Conservation (phyloP, 139 green algal species). For the Haematococcus sp. region DNA sequence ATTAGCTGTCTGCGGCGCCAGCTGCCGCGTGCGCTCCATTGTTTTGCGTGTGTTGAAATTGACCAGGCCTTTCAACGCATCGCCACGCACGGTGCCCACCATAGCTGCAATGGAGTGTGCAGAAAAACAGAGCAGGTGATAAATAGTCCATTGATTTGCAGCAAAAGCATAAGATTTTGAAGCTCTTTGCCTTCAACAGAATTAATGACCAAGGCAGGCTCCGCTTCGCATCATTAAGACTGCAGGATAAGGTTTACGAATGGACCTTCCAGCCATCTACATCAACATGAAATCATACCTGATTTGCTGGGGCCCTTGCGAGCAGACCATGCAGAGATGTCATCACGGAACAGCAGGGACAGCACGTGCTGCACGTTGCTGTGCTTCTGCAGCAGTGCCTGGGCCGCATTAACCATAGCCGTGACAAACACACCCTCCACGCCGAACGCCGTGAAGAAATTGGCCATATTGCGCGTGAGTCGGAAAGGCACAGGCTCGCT, state of each 20-base stretch:
- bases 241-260: too few species aligned
- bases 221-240: too few species aligned
- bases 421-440: slow-evolving; percentile 81
- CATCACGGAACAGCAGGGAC: slow-evolving; percentile 83
- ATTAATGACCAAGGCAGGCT: too few species aligned
- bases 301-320: slow-evolving; percentile 4
- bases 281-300: too few species aligned
- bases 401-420: slow-evolving; percentile 61
- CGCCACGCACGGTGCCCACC: neutral
- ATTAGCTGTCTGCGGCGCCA: neutral
- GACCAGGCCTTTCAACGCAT: neutral
- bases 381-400: slow-evolving; percentile 37
- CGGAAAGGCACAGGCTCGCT: slow-evolving; percentile 76
- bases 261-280: too few species aligned
- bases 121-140: neutral
- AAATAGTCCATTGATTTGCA: slow-evolving; percentile 7
- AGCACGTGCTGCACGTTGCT: slow-evolving; percentile 61
- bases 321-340: slow-evolving; percentile 20
- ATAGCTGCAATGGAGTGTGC: neutral
- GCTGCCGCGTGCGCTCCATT: neutral
- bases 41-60: neutral
- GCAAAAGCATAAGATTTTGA: neutral
- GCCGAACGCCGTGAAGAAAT: slow-evolving; percentile 94
- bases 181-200: too few species aligned
- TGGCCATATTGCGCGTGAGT: slow-evolving; percentile 93